Percentiles rank a stretch among this genome's conserved stretches.
These are phyloP conservation scores for Boletus eberwhitei DNA, from an alignment of 768 basidiomycete genomes.

Conservation along the genomic window DNA sequence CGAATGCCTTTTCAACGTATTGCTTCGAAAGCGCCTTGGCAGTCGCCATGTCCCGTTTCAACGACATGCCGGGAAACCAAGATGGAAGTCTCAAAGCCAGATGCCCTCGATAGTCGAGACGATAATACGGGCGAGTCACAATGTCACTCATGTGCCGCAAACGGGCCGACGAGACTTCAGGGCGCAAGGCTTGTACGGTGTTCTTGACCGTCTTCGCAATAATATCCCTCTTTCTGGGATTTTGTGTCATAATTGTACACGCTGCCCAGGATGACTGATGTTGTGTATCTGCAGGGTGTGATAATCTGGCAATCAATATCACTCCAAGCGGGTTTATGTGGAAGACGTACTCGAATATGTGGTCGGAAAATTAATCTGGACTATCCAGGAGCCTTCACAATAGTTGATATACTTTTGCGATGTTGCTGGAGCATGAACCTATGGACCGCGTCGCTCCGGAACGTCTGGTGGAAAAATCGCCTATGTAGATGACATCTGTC, in stretches of 20 bases:
- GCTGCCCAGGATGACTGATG: constrained; percentile 18
- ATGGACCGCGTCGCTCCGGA: constrained; percentile 19
- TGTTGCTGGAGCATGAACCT: constrained; percentile 31
- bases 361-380: constrained; percentile 32
- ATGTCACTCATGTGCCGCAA: constrained; percentile 15
- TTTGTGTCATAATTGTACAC: constrained; percentile 20
- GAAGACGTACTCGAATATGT: constrained; percentile 32
- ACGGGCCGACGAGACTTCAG: constrained; percentile 15
- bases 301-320: not conserved
- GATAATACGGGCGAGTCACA: too few species aligned
- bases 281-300: constrained; percentile 11
- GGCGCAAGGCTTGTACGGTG: constrained; percentile 9
- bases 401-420: constrained; percentile 28
- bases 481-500: constrained; percentile 34
- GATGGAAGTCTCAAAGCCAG: constrained; percentile 21
- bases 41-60: constrained; percentile 19
- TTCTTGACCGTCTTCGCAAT: constrained; percentile 5
- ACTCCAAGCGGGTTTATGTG: not conserved
- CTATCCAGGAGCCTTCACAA: constrained; percentile 32
- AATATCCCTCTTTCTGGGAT: constrained; percentile 11
- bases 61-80: constrained; percentile 25
- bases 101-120: not conserved
- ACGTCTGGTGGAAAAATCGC: constrained; percentile 28
- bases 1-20: constrained; percentile 18
- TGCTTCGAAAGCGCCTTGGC: constrained; percentile 12